These are phyloP conservation scores for Trametes sp. DNA, from an alignment of 1,284 basidiomycete genomes.

Conservation along the genomic window DNA sequence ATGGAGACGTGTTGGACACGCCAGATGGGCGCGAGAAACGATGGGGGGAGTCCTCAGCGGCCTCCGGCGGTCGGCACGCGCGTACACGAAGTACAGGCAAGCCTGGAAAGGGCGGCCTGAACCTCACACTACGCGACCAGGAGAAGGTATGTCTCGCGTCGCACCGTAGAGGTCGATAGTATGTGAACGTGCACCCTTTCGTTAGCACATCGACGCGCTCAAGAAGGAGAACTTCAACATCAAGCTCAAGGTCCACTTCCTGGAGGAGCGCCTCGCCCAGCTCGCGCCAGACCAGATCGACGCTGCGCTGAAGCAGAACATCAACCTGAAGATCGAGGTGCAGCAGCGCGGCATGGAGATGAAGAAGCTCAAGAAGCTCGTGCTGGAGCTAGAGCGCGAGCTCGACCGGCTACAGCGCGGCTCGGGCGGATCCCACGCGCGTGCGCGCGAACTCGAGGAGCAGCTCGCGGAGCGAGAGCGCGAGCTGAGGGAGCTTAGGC, in stretches of 20 bases:
- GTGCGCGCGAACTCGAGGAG: constrained; percentile 75
- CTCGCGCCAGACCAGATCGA: constrained; percentile 93
- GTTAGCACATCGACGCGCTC: constrained; percentile 88
- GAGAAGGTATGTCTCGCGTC: constrained; percentile 77
- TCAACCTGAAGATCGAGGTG: constrained; percentile 92
- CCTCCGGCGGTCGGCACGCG: constrained; percentile 56
- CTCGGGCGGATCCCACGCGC: constrained; percentile 51
- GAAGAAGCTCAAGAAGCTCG: constrained; percentile 90
- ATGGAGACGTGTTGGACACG: constrained; percentile 58
- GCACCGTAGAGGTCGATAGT: not conserved
- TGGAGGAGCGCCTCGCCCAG: constrained; percentile 68
- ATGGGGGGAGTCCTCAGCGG: constrained; percentile 54
- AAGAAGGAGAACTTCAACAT: constrained; percentile 97
- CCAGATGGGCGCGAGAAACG: constrained; percentile 55
- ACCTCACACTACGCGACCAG: constrained; percentile 90
- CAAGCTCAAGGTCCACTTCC: constrained; percentile 44
- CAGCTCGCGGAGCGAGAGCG: constrained; percentile 72
- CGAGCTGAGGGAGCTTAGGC: constrained; percentile 69
- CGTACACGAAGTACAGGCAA: constrained; percentile 48
- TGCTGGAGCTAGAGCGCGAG: constrained; percentile 84
- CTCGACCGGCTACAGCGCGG: constrained; percentile 74
- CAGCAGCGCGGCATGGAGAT: constrained; percentile 91
- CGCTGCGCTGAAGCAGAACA: constrained; percentile 91
- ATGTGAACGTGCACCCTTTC: constrained; percentile 38
- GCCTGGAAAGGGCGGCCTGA: constrained; percentile 61